phyloP scores from a whole-genome alignment of 2,329 filamentous ascomycete species.

The Ascochyta fabae region DNA sequence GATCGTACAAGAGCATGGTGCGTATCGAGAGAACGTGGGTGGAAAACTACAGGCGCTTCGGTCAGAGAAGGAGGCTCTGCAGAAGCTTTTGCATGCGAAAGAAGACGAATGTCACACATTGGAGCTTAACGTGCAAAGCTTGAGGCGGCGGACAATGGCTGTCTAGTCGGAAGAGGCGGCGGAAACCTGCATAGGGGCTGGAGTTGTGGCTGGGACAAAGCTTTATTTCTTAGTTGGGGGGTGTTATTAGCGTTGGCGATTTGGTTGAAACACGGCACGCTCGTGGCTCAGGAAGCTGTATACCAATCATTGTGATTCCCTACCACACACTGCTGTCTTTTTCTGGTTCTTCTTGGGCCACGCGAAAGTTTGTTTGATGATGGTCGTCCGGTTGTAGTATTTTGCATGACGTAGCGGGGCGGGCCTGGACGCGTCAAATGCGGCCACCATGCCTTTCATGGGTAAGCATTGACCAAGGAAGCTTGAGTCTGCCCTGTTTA shows the following conservation, averaged over 20 bases:
- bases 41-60: slow-evolving; percentile 47
- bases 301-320: not conserved
- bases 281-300: slow-evolving; percentile 6
- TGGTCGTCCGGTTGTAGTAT: slow-evolving; percentile 4
- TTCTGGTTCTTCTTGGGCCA: not conserved
- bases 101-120: slow-evolving; percentile 50
- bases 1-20: slow-evolving; percentile 50
- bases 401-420: slow-evolving; percentile 11
- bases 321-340: not conserved
- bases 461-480: slow-evolving; percentile 16
- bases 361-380: slow-evolving; percentile 2
- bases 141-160: slow-evolving; percentile 34
- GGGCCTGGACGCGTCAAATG: slow-evolving; percentile 6
- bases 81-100: slow-evolving; percentile 47
- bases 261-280: slow-evolving; percentile 4
- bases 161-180: slow-evolving; percentile 4
- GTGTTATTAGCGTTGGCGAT: slow-evolving; percentile 3
- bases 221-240: not conserved
- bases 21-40: slow-evolving; percentile 48
- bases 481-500: slow-evolving; percentile 23
- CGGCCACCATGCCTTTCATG: slow-evolving; percentile 10
- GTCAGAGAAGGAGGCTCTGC: slow-evolving; percentile 50
- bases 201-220: slow-evolving; percentile 7
- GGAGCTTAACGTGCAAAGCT: slow-evolving; percentile 45
- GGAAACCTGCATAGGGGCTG: not conserved